Evolutionary conservation across 371 early-diverging fungal genomes (phyloP), one percentile per base, ranked within the genome.

Genomic region (Syncephalis plumigaleata): DNA sequence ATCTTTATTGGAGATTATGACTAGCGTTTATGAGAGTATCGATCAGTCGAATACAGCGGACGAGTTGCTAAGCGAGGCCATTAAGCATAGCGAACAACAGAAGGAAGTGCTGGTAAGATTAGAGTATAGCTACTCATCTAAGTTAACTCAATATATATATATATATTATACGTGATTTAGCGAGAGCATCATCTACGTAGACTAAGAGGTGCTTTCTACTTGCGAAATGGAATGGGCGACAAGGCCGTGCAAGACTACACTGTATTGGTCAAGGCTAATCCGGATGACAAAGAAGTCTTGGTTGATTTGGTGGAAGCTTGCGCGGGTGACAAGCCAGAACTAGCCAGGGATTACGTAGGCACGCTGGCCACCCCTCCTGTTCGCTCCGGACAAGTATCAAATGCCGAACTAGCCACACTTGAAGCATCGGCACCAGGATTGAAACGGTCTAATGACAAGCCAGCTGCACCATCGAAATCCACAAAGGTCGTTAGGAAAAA

Each of bases 191-290:
- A n/a, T n/a, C n/a, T 31, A 31, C 31, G 4, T 31, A 31, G 11
- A 31, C 31, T 31, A 31, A 4, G 21, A 15, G 23, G 31, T 45
- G 39, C 17, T 17, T 9, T n/a, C 13, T 39, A 4, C 4, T 20
- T 50, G 44, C 20, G 16, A 9, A 37, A 9, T 20, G n/a, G 23
- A 18, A 5, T 68, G 9, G 71, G 58, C 53, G 54, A 59, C 37
- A 80, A 78, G 21, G 85, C 86, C 2, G 81, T 73, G 17, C 55
- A 55, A 25, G 81, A 82, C 47, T 82, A 71, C 44, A 79, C 82
- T 47, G 66, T 66, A 47, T 62, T 85, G 21, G 79, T 83, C 21
- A 69, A 70, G 27, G 66, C 64, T 1, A 79, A 85, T 48, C 80
- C 81, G 7, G 61, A 64, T 1, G 80, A 84, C 57, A 56, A 68